Evolutionary conservation across 495 filamentous ascomycete species (phyloP), one percentile per base, ranked within the genome.

Genomic region (Aspergillus bridgeri): DNA sequence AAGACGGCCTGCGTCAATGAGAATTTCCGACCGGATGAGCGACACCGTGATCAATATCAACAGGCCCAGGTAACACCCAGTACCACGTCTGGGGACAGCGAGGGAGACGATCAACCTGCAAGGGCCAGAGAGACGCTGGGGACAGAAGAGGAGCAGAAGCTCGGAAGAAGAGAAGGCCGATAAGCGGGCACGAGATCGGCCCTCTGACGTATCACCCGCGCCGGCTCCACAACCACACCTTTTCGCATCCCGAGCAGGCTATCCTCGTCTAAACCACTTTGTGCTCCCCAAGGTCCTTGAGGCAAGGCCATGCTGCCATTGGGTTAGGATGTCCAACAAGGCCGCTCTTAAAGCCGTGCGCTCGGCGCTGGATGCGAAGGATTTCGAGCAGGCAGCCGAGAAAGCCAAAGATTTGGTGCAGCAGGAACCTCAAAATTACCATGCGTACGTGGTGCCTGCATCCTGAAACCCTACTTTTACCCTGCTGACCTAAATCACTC

Each of bases 311-410:
- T 65, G 65, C 57, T 51, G 58, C 46, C 46, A 55, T 61, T 59
- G 56, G 47, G 42, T 48, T 56, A 67, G 56, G 24, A 67, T 87
- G 85, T 78, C 85, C 54, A 79, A 77, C 69, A 98, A 96, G 75
- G 81, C 88, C 54, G 81, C 86, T 60, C 79, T 98, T 56, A 98
- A 96, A 73, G 86, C 89, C 54, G 89, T 91, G 55, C 89, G 88
- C 66, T 79, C 85, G 48, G 87, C 89, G 52, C 77, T 96, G 56
- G 89, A 93, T 67, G 81, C 86, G 33, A 83, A 89, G 58, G 89
- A 95, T 63, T 98, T 86, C 76, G 82, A 84, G 62, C 81, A 83
- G 57, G 91, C 89, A 33, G 79, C 86, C 51, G 74, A 81, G 19
- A 84, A 90, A 62, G 85, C 87, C 18, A 81, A 86, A 61, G 80